phyloP scores from a whole-genome alignment of 306 rosid species.

The Urtica urens region DNA sequence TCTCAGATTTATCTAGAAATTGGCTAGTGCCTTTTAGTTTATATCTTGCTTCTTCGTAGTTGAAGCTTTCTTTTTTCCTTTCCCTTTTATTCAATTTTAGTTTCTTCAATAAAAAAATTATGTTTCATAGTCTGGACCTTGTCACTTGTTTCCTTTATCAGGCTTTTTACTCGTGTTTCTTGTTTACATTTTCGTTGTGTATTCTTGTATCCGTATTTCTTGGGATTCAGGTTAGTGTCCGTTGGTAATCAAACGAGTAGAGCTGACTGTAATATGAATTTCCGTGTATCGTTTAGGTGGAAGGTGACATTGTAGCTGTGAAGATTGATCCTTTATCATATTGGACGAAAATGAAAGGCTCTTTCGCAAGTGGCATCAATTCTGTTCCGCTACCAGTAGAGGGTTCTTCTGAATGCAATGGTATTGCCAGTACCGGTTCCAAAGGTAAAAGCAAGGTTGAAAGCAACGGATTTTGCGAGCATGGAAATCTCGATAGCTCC shows the following conservation, averaged over 20 bases:
- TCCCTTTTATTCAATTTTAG: too few relatives aligned
- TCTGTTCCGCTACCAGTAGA: conserved; percentile 30
- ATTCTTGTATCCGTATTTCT: not conserved
- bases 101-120: too few relatives aligned
- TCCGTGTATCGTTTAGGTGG: conserved; percentile 35
- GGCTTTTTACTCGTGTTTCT: not conserved
- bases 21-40: too few relatives aligned
- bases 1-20: too few relatives aligned
- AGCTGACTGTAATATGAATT: conserved; percentile 19
- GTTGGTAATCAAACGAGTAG: not conserved
- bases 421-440: conserved; percentile 21
- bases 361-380: conserved; percentile 27
- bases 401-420: conserved; percentile 31
- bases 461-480: conserved; percentile 19
- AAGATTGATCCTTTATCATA: conserved; percentile 51
- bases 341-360: conserved; percentile 80
- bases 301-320: conserved; percentile 77
- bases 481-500: conserved; percentile 20
- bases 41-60: too few relatives aligned
- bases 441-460: conserved; percentile 41
- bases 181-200: not conserved
- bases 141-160: too few relatives aligned
- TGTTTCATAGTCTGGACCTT: too few relatives aligned
- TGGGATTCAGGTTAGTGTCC: not conserved
- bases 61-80: too few relatives aligned